Conservation (phyloP, 163 green algal genomes). For the Scenedesmus sp. region DNA sequence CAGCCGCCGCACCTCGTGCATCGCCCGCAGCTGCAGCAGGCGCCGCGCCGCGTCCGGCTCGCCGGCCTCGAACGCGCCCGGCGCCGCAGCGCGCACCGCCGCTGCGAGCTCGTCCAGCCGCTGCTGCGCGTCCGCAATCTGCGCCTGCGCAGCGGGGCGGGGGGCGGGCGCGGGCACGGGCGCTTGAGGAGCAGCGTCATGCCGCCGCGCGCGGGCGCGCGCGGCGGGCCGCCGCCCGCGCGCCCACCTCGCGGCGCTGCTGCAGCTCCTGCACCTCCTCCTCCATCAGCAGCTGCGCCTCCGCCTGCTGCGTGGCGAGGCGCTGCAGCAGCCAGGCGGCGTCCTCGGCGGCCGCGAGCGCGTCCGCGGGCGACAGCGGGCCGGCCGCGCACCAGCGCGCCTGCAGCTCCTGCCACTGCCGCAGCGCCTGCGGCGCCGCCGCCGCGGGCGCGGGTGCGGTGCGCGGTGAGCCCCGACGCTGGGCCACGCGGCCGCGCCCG, state of each 20-base stretch:
- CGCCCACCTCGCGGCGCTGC: conserved; percentile 15
- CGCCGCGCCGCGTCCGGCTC: not conserved
- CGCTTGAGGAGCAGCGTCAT: no score
- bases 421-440: conserved; percentile 20
- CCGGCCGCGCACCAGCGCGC: not conserved
- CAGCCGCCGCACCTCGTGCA: not conserved
- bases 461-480: not conserved
- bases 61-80: conserved; percentile 10
- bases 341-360: conserved; percentile 29
- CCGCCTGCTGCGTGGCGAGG: conserved; percentile 6
- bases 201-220: no score
- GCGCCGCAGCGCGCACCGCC: conserved; percentile 10
- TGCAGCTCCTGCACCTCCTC: conserved; percentile 26
- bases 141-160: no score
- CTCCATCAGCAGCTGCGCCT: conserved; percentile 21
- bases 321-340: conserved; percentile 40
- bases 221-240: no score
- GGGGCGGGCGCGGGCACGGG: no score
- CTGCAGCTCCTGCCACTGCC: conserved; percentile 34
- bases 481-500: not conserved
- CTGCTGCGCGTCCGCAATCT: conserved; percentile 1
- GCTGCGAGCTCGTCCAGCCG: conserved; percentile 24
- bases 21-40: not conserved
- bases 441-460: no score
- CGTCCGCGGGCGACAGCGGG: not conserved